These are phyloP conservation scores for Gossypium anomalum DNA, from an alignment of 345 rosid species.

Conservation along the genomic window DNA sequence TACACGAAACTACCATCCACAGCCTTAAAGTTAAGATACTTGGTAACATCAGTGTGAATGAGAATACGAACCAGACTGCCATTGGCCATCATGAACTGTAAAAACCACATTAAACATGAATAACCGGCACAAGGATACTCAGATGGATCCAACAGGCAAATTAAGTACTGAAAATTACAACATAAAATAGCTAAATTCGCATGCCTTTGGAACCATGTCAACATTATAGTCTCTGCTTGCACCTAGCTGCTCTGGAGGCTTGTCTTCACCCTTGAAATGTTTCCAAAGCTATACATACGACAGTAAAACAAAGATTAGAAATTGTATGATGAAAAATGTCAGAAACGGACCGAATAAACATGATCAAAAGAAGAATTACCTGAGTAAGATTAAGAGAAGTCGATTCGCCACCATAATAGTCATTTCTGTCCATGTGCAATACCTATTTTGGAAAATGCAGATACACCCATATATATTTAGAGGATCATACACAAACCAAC, in stretches of 20 bases:
- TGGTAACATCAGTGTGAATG: constrained; percentile 84
- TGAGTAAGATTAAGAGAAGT: constrained; percentile 78
- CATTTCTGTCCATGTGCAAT: constrained; percentile 77
- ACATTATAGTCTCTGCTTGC: constrained; percentile 75
- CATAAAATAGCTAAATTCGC: background rate
- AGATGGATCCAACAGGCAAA: background rate
- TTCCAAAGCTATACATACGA: constrained; percentile 60
- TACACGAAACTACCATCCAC: constrained; percentile 94
- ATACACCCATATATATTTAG: background rate
- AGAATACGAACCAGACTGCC: constrained; percentile 73
- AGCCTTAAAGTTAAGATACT: constrained; percentile 89
- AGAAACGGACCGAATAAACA: background rate
- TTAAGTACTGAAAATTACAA: background rate
- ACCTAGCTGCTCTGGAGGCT: constrained; percentile 64
- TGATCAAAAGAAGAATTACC: constrained; percentile 28
- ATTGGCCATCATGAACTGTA: constrained; percentile 86
- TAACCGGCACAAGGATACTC: background rate
- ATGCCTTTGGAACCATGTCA: constrained; percentile 89
- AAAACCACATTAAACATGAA: constrained; percentile 8
- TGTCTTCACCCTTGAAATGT: constrained; percentile 62
- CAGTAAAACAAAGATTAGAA: background rate
- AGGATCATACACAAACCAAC: background rate
- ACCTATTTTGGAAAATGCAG: constrained; percentile 39
- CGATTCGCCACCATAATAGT: constrained; percentile 81
- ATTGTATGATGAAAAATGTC: background rate